These are phyloP conservation scores for Toxicodendron radicans DNA, from an alignment of 345 rosid genomes.

Conservation along the genomic window DNA sequence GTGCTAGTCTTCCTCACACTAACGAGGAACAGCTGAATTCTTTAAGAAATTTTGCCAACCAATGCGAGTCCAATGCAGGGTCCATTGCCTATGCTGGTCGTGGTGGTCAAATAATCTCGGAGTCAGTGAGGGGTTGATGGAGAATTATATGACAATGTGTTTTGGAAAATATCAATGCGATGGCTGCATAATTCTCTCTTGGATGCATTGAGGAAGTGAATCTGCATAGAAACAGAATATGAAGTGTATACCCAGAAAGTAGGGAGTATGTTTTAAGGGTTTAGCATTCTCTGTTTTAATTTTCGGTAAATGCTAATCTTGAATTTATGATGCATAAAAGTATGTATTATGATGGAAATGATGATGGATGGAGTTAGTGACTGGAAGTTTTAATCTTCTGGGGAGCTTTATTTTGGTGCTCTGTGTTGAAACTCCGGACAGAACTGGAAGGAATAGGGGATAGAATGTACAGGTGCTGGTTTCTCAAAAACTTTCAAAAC, in stretches of 20 bases:
- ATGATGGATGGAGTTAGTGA: conserved; percentile 44
- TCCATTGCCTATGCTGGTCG: conserved; percentile 36
- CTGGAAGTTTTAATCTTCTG: conserved; percentile 31
- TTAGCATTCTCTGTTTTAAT: conserved; percentile 23
- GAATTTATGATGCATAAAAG: conserved; percentile 25
- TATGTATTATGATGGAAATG: conserved; percentile 46
- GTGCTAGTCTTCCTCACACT: conserved; percentile 92
- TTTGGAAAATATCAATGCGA: neutral
- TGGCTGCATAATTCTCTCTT: neutral
- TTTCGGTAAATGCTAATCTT: conserved; percentile 23
- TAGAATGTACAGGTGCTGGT: conserved; percentile 34
- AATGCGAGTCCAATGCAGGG: conserved; percentile 41
- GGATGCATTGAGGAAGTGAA: conserved; percentile 16
- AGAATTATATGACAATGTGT: neutral
- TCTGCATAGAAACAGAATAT: conserved; percentile 10
- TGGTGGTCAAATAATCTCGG: conserved; percentile 55
- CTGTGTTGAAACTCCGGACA: conserved; percentile 41
- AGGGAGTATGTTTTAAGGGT: conserved; percentile 30
- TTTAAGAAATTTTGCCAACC: conserved; percentile 71
- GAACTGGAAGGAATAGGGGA: conserved; percentile 21
- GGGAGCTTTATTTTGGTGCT: conserved; percentile 65
- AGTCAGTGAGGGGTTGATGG: conserved; percentile 59
- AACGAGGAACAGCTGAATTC: conserved; percentile 73
- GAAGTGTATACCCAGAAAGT: conserved; percentile 2
- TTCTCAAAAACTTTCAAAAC: neutral